These are phyloP conservation scores for Bocquillonia castaneifolia DNA, from an alignment of 441 rosid genomes.

Conservation along the genomic window DNA sequence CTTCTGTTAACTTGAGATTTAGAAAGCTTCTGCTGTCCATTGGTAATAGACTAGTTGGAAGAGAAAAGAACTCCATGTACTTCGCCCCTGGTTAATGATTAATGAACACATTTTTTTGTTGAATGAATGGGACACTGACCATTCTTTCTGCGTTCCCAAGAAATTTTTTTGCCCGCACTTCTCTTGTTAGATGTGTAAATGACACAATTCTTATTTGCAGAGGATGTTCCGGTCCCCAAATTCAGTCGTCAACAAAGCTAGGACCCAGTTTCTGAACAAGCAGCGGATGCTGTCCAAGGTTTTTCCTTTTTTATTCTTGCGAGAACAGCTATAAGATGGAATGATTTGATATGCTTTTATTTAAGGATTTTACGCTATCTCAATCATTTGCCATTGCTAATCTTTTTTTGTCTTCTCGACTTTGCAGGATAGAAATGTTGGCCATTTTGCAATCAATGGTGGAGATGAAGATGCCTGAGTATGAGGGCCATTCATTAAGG, in stretches of 20 bases:
- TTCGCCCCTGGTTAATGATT: background rate
- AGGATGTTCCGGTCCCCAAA: conserved; percentile 64
- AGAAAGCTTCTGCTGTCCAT: background rate
- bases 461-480: conserved; percentile 25
- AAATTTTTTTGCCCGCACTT: background rate
- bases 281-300: conserved; percentile 80
- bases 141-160: background rate
- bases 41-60: background rate
- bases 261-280: conserved; percentile 73
- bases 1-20: background rate
- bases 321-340: background rate
- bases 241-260: conserved; percentile 69
- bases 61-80: background rate
- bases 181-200: background rate
- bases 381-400: no score
- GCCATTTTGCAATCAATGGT: conserved; percentile 36
- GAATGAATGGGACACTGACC: background rate
- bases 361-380: no score
- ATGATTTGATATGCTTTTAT: background rate
- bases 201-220: conserved; percentile 30
- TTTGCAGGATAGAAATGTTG: conserved; percentile 42
- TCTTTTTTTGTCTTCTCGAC: background rate
- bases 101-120: no score
- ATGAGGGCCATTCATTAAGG: no score
- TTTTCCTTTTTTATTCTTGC: no score